Conservation (phyloP, 1,284 basidiomycete species). For the Somion occarium region DNA sequence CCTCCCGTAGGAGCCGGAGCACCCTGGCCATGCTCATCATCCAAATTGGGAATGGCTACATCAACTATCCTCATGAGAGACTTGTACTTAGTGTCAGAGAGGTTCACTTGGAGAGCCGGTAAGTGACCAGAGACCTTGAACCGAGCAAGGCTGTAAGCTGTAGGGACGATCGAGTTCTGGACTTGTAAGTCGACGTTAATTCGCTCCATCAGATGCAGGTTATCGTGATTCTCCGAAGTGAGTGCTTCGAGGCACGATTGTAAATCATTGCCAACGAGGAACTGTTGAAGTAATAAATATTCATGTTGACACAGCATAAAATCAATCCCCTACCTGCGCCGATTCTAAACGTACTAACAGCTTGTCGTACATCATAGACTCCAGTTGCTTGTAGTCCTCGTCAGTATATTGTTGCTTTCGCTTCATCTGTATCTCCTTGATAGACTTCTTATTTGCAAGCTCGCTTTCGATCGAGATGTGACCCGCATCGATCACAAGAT, state of each 20-base stretch:
- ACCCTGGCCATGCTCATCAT: slow-evolving; percentile 38
- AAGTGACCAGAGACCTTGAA: slow-evolving; percentile 93
- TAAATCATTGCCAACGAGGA: slow-evolving; percentile 86
- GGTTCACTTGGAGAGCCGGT: slow-evolving; percentile 87
- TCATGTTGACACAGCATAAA: not conserved
- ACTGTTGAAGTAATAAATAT: too few relatives aligned
- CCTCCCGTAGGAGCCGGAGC: slow-evolving; percentile 16
- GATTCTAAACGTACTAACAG: slow-evolving; percentile 82
- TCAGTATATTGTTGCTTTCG: slow-evolving; percentile 85
- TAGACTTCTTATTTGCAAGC: slow-evolving; percentile 79
- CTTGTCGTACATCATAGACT: slow-evolving; percentile 97
- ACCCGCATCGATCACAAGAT: slow-evolving; percentile 94
- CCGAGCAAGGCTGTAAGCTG: slow-evolving; percentile 79
- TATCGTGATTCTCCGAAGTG: slow-evolving; percentile 49
- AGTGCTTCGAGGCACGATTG: slow-evolving; percentile 80
- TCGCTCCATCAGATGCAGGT: slow-evolving; percentile 88
- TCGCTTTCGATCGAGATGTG: slow-evolving; percentile 94
- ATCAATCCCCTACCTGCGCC: slow-evolving; percentile 65
- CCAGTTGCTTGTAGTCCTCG: slow-evolving; percentile 85
- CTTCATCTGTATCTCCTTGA: slow-evolving; percentile 82
- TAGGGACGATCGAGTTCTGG: slow-evolving; percentile 92
- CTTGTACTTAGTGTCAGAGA: slow-evolving; percentile 97
- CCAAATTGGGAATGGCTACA: slow-evolving; percentile 86
- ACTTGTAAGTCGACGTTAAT: slow-evolving; percentile 90
- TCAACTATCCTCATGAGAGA: slow-evolving; percentile 92